phyloP scores from a whole-genome alignment of 495 filamentous ascomycete genomes.

The Daldinia decipiens region DNA sequence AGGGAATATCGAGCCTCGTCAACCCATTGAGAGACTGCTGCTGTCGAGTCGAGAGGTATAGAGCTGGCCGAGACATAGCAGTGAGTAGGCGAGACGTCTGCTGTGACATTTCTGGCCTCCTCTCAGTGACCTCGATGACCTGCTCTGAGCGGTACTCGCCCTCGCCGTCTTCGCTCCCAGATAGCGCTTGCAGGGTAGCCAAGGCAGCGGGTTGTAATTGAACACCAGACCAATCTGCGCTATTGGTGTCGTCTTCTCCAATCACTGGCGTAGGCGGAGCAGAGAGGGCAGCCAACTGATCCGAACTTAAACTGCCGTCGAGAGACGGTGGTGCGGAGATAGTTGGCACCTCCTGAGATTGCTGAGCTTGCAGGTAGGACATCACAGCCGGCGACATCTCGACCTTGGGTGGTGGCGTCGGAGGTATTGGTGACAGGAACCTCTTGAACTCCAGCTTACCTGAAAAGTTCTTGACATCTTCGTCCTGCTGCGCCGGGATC shows the following conservation, averaged over 20 bases:
- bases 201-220: slow-evolving; percentile 81
- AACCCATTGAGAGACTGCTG: slow-evolving; percentile 64
- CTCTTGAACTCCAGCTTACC: slow-evolving; percentile 58
- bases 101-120: slow-evolving; percentile 54
- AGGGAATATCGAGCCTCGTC: slow-evolving; percentile 82
- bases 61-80: slow-evolving; percentile 43
- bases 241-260: slow-evolving; percentile 62
- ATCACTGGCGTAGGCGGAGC: slow-evolving; percentile 83
- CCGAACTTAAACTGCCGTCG: slow-evolving; percentile 86
- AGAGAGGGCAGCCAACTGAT: slow-evolving; percentile 81
- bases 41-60: slow-evolving; percentile 52
- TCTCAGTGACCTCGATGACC: slow-evolving; percentile 59
- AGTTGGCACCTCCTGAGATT: slow-evolving; percentile 68
- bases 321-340: slow-evolving; percentile 86
- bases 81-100: slow-evolving; percentile 54
- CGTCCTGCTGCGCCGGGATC: slow-evolving; percentile 65
- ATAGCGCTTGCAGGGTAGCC: slow-evolving; percentile 79
- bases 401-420: slow-evolving; percentile 79
- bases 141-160: slow-evolving; percentile 63
- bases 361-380: slow-evolving; percentile 68
- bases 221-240: slow-evolving; percentile 68
- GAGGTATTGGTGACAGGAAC: slow-evolving; percentile 77
- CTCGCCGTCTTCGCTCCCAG: slow-evolving; percentile 62
- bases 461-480: slow-evolving; percentile 50
- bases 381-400: slow-evolving; percentile 79